These are phyloP conservation scores for Erythrophleum ivorense DNA, from an alignment of 331 rosid species.

Conservation along the genomic window DNA sequence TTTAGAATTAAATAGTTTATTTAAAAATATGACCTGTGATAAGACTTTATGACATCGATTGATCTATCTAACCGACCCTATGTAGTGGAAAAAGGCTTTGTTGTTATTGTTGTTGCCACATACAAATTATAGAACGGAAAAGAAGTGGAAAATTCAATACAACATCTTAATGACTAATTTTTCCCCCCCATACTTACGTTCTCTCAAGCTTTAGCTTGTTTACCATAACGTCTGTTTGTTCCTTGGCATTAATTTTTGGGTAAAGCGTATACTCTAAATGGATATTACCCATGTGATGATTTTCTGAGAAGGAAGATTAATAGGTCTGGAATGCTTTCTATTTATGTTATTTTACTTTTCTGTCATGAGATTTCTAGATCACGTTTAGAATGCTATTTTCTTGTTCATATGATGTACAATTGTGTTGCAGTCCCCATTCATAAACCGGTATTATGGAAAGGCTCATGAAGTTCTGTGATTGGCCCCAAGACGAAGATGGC, in stretches of 20 bases:
- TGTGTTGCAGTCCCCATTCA: conserved; percentile 74
- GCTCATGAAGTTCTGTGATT: conserved; percentile 86
- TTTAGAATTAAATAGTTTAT: too few species aligned
- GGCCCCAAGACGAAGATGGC: conserved; percentile 19
- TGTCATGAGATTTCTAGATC: conserved; percentile 34
- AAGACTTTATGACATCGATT: too few species aligned
- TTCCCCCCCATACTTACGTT: neutral
- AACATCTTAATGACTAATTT: neutral
- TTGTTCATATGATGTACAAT: neutral
- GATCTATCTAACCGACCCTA: too few species aligned
- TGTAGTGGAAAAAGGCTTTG: too few species aligned
- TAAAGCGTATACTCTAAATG: neutral
- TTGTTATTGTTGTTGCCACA: neutral
- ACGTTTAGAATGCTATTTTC: conserved; percentile 23
- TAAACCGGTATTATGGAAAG: conserved; percentile 87
- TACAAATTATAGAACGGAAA: conserved; percentile 1
- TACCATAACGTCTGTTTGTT: neutral
- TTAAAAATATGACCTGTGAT: too few species aligned
- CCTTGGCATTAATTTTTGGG: neutral
- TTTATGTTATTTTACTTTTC: neutral
- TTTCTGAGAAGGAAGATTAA: neutral
- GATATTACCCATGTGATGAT: neutral
- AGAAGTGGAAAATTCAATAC: neutral
- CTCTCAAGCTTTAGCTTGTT: conserved; percentile 1
- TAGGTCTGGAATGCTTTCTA: neutral